These are phyloP conservation scores for Carex parvula DNA, from an alignment of 176 grass and related monocot species.

Conservation along the genomic window DNA sequence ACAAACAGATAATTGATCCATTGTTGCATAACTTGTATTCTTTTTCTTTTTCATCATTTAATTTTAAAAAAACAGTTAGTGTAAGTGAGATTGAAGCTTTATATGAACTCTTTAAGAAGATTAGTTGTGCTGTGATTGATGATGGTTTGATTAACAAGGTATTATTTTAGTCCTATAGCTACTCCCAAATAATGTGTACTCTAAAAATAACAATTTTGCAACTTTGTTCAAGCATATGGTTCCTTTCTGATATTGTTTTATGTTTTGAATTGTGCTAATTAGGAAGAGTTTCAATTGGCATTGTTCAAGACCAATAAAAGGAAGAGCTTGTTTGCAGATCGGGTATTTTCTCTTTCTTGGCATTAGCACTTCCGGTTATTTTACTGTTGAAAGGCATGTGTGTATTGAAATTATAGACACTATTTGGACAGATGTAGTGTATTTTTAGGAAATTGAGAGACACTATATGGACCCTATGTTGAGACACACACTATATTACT, in stretches of 20 bases:
- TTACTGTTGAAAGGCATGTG: background rate
- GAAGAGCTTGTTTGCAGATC: constrained; percentile 80
- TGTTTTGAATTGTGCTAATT: constrained; percentile 23
- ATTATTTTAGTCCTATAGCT: background rate
- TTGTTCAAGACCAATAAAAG: constrained; percentile 81
- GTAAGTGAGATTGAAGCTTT: constrained; percentile 85
- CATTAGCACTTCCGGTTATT: background rate
- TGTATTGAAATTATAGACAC: background rate
- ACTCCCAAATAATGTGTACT: constrained; percentile 14
- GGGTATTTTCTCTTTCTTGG: constrained; percentile 45
- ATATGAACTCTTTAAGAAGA: constrained; percentile 95
- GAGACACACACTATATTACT: too few relatives aligned
- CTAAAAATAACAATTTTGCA: background rate
- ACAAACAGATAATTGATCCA: background rate
- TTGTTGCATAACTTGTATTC: constrained; percentile 5
- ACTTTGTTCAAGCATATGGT: background rate
- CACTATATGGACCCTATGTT: too few relatives aligned
- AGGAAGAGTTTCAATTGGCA: constrained; percentile 86
- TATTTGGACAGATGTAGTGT: too few relatives aligned
- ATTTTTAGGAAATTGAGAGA: too few relatives aligned
- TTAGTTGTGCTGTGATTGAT: constrained; percentile 73
- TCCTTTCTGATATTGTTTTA: constrained; percentile 1
- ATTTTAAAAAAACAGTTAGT: constrained; percentile 48
- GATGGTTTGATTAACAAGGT: constrained; percentile 83
- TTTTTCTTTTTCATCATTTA: background rate